Percentiles rank a stretch among this genome's conserved stretches.
These are phyloP conservation scores for Allium fistulosum DNA, from an alignment of 106 monocot species.

Conservation along the genomic window DNA sequence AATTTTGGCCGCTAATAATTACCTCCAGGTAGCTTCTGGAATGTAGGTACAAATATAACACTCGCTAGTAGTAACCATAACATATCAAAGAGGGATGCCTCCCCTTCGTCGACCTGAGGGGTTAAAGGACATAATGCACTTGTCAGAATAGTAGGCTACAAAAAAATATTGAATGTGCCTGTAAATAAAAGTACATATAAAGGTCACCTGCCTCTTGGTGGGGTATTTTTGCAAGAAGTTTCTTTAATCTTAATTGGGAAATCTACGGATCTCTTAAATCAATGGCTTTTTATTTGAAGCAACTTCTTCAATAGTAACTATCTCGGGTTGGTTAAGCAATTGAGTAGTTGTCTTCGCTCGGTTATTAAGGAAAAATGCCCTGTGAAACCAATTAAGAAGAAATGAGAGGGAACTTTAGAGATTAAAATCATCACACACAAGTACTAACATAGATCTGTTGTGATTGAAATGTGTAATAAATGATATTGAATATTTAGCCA, in stretches of 20 bases:
- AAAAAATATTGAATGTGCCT: too few relatives aligned
- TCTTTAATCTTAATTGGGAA: constrained; percentile 78
- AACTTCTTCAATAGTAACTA: constrained; percentile 70
- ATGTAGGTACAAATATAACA: constrained; percentile 93
- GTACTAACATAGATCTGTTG: not conserved
- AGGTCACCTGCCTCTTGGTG: constrained; percentile 49
- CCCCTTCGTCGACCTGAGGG: constrained; percentile 76
- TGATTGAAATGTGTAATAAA: not conserved
- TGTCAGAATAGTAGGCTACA: too few relatives aligned
- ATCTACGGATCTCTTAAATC: constrained; percentile 52
- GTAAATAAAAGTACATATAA: too few relatives aligned
- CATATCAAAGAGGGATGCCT: constrained; percentile 96
- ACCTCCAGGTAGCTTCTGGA: constrained; percentile 98
- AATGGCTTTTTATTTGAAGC: constrained; percentile 63
- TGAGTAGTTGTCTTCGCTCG: constrained; percentile 51
- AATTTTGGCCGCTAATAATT: not conserved
- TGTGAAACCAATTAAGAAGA: constrained; percentile 20
- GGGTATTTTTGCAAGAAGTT: constrained; percentile 59
- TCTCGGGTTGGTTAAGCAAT: constrained; percentile 62
- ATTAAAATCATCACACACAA: not conserved
- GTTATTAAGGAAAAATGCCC: constrained; percentile 59
- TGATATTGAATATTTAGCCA: too few relatives aligned
- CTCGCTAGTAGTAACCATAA: constrained; percentile 92
- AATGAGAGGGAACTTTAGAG: not conserved
- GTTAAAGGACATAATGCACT: too few relatives aligned